Evolutionary conservation across 1,284 basidiomycete genomes (phyloP), one percentile per base, ranked within the genome.

Genomic region (Puccinia horiana): DNA sequence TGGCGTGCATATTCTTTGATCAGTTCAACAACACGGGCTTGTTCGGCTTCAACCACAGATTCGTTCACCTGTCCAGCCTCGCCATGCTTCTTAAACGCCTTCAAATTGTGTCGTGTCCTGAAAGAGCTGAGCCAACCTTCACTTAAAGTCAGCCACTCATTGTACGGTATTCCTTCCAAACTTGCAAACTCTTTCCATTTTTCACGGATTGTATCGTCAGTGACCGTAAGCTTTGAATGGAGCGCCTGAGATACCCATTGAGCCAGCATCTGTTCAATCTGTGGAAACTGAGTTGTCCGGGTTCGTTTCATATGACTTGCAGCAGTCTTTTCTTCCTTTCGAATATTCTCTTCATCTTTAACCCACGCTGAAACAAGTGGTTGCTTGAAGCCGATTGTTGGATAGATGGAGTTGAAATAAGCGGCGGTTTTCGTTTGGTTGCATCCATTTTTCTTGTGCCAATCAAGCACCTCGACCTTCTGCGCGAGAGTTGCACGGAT

Each of bases 291-390:
- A 32, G 47, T 70, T 14, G 37, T 32, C 14, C 61, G 16, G 32
- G 37, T 32, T 9, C 61, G 61, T 26, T 63, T 63, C 14, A 37
- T 37, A 37, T 35, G 29, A 2, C 14, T 42, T 18, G 37, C 63
- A 2, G 23, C 26, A 42, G 63, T 67, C 32, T 40, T 37, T 67
- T 12, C 63, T 42, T 67, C 14, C 18, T 42, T 12, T 23, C 63
- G 32, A 29, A 79, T 79, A 18, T 23, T n/a, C 18, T 37, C 35
- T 37, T 79, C 76, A 14, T 79, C 76, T 32, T 69, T 70, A 4
- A 79, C 18, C 76, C 76, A 79, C 9, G 76, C 63, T 67, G 76
- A 79, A 1, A 79, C 26, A n/a, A 49, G 44, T 14, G 76, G 76
- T 52, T 79, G 76, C 42, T 69, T 79, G 47, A 79, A 40, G 18